Evolutionary conservation across 805 yeast species (phyloP), one percentile per base, ranked within the genome.

Genomic region (Candida stauntonica): DNA sequence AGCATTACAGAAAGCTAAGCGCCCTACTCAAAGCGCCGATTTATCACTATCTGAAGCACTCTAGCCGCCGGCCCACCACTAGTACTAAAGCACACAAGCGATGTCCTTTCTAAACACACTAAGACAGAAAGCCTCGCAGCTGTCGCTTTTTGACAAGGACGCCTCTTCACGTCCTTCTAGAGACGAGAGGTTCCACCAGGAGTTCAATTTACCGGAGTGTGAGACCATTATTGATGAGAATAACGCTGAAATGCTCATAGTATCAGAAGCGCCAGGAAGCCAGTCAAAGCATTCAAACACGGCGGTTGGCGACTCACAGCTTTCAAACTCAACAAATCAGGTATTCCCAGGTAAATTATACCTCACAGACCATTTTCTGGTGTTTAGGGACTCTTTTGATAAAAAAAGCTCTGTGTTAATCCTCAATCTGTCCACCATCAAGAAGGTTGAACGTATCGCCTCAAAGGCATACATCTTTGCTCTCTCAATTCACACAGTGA

Each of bases 361-460:
- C 48, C 59, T 93, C 31, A 83, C 95, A 1, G 77, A 77, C 39
- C 85, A 82, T 47, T 93, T 78, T 55, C 57, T 93, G 26, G 75
- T 85, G 17, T 91, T 89, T 54, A 70, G 76, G 42, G 87, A 86
- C 50, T 71, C 75, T 6, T 78, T 77, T 50, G 94, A 87, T 51
- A 70, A 72, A 33, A 70, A 77, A 39, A 73, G 79, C 31, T 83
- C 93, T 55, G 72, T 77, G 5, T 75, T 91, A 53, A 72, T 72
- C 3, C 50, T 91, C 20, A 93, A 91, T 45, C 62, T 93, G 29
- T 77, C 89, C 2, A 77, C 95, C 1, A 64, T 93, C 27, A 79
- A 83, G 53, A 80, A 87, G 45, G 94, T 93, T 14, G 96, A 91
- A 57, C 70, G 97, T 37, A 71, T 87, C 16, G 94, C 95, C 9